Evolutionary conservation across 257 asterid genomes (phyloP).

Genomic region (Nicotiana benthamiana): DNA sequence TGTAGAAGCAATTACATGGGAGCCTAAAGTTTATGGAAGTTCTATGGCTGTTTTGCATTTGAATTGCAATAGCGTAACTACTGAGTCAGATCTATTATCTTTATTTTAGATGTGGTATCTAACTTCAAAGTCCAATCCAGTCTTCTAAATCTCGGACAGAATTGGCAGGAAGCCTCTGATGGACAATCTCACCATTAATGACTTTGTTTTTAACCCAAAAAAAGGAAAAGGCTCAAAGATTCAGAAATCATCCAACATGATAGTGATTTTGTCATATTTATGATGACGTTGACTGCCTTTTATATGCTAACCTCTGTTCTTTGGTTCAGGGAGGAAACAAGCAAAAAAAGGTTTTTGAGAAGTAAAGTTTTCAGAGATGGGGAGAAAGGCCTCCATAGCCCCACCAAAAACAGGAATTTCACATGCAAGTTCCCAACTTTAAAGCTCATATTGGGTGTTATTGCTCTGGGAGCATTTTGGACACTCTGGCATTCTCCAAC

Average conservation of each 20-base stretch:
- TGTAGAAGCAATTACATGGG: no score
- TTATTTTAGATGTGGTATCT: no score
- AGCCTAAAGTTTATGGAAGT: no score
- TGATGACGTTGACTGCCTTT: not conserved
- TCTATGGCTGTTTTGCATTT: no score
- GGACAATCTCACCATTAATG: no score
- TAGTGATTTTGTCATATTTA: not conserved
- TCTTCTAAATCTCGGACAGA: no score
- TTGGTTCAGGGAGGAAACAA: conserved; percentile 58
- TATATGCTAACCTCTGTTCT: conserved; percentile 9
- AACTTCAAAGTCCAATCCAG: no score
- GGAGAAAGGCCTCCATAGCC: conserved; percentile 42
- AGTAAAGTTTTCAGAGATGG: conserved; percentile 52
- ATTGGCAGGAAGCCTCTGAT: no score
- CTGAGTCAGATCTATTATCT: no score
- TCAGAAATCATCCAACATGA: not conserved
- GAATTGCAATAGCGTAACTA: no score
- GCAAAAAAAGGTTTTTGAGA: conserved; percentile 51
- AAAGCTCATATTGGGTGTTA: conserved; percentile 56
- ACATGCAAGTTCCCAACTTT: conserved; percentile 48
- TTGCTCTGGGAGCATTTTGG: conserved; percentile 55
- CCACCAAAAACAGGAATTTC: conserved; percentile 41
- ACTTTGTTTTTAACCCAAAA: no score
- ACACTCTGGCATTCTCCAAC: conserved; percentile 53
- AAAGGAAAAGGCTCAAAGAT: not conserved